Percentiles rank a stretch among this genome's conserved stretches.
Conservation (phyloP, 306 rosid species). For the barrel medic (Medicago truncatula) region MtrunA17r5.0-ANR NC_053049.1:14885501-14886000, state of each 20-base stretch:
- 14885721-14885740: conserved; percentile 15
- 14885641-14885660: conserved; percentile 63
- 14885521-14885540: conserved; percentile 82
- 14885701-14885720: neutral
- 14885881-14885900: conserved; percentile 5
- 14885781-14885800: conserved; percentile 61
- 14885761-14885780: conserved; percentile 65
- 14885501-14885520: conserved; percentile 96
- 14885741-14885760: conserved; percentile 23
- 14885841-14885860: conserved; percentile 40
- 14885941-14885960: conserved; percentile 44
- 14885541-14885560: conserved; percentile 79
- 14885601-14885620: conserved; percentile 70
- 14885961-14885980: conserved; percentile 49
- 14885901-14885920: conserved; percentile 51
- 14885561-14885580: conserved; percentile 90
- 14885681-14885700: conserved; percentile 29
- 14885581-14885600: conserved; percentile 73
- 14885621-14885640: conserved; percentile 89
- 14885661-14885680: conserved; percentile 5
- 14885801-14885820: conserved; percentile 56
- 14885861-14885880: conserved; percentile 28
- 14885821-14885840: conserved; percentile 57
- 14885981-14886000: conserved; percentile 93
- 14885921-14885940: conserved; percentile 54